A percentile compares a stretch with the other conserved stretches of the same genome.
Conservation (phyloP, 2,329 filamentous ascomycete genomes). For the Chrysoporthe deuterocubensis region DNA sequence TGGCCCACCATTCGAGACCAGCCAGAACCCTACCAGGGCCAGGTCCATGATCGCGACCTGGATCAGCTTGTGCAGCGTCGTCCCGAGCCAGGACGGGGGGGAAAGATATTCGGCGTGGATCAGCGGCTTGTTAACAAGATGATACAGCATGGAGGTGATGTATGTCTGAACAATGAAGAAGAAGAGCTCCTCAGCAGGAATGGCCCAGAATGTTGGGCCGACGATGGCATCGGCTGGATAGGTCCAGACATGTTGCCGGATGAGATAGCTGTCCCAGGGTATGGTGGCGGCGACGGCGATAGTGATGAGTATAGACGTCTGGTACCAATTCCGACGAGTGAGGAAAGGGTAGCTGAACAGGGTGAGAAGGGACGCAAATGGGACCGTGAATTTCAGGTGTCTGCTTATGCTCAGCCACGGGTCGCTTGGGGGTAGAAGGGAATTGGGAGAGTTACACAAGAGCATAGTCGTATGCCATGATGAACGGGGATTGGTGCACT, state of each 20-base stretch:
- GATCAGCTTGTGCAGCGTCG: constrained; percentile 33
- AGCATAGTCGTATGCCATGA: constrained; percentile 35
- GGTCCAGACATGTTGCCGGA: constrained; percentile 70
- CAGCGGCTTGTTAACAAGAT: constrained; percentile 68
- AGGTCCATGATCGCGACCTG: constrained; percentile 51
- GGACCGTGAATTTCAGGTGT: constrained; percentile 70
- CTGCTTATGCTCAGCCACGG: constrained; percentile 41
- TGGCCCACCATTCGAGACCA: constrained; percentile 49
- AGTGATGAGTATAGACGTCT: constrained; percentile 62
- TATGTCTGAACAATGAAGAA: constrained; percentile 81
- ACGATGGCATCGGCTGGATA: constrained; percentile 69
- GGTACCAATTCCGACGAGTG: constrained; percentile 65
- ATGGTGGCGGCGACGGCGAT: constrained; percentile 70
- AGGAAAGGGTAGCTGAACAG: constrained; percentile 64
- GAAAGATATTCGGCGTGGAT: constrained; percentile 51
- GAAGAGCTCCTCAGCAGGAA: constrained; percentile 74
- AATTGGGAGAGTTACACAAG: constrained; percentile 28
- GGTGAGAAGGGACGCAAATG: constrained; percentile 63
- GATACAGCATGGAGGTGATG: constrained; percentile 70
- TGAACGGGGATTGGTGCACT: not conserved
- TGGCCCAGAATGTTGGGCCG: constrained; percentile 64
- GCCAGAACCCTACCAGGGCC: constrained; percentile 49
- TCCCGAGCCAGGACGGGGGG: constrained; percentile 11
- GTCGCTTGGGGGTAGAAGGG: not conserved
- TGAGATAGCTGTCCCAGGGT: constrained; percentile 78